These are phyloP conservation scores for Pterothamnion heteromorphum DNA, from an alignment of 31 red algal genomes.

Conservation along the genomic window DNA sequence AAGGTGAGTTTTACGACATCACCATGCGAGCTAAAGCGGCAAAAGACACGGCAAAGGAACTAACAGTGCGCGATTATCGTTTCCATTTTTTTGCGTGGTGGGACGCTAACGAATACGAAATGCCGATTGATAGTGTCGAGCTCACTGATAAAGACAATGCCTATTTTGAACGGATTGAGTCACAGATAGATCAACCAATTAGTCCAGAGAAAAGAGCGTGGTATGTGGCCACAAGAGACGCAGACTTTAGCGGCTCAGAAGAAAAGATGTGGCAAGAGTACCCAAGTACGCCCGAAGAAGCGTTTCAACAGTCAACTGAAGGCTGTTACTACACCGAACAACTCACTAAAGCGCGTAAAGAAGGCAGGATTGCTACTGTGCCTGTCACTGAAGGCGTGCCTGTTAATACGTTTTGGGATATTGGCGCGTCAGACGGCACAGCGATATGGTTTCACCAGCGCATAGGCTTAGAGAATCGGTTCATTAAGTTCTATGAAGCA, in stretches of 20 bases:
- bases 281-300: not conserved
- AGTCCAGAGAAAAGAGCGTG: not conserved
- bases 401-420: not conserved
- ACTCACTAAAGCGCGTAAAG: not conserved
- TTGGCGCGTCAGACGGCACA: not conserved
- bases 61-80: not conserved
- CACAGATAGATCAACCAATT: not conserved
- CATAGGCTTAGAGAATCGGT: not conserved
- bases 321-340: not conserved
- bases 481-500: not conserved
- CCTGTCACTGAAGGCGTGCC: not conserved
- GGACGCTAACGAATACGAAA: not conserved
- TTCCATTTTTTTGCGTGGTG: slow-evolving; percentile 4
- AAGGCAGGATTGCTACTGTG: not conserved
- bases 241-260: not conserved
- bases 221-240: not conserved
- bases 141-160: not conserved
- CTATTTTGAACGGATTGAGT: not conserved
- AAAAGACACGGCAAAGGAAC: not conserved
- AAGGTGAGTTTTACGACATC: not conserved
- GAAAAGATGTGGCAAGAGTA: not conserved
- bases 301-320: not conserved
- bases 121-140: not conserved
- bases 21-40: not conserved
- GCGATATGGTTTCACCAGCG: not conserved